A percentile compares a stretch with the other conserved stretches of the same genome.
Conservation (phyloP, 768 basidiomycete species). For the Suillus cothurnatus region DNA sequence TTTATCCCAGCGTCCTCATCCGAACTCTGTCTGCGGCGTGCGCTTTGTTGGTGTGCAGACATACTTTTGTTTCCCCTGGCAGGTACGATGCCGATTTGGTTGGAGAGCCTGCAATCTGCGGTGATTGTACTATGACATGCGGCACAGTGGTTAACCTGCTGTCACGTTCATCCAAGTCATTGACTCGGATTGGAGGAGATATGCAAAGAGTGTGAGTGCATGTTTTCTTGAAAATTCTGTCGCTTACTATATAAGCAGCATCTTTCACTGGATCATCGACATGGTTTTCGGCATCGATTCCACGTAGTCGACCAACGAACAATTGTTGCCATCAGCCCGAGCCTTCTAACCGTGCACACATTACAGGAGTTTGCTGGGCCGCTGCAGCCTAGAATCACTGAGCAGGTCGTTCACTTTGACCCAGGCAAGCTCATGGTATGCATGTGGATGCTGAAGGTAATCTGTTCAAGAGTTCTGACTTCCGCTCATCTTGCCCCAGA, state of each 20-base stretch:
- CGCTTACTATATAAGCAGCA: not conserved
- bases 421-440: too few species aligned
- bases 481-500: too few species aligned
- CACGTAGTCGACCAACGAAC: not conserved
- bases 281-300: not conserved
- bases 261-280: not conserved
- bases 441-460: too few species aligned
- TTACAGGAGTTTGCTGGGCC: not conserved
- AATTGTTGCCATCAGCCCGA: not conserved
- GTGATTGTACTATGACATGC: not conserved
- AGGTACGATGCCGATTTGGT: not conserved
- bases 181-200: not conserved
- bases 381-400: not conserved
- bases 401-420: too few species aligned
- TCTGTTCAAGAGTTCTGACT: too few species aligned
- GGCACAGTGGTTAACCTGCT: too few species aligned
- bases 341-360: not conserved
- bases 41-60: constrained; percentile 1
- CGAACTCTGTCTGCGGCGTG: not conserved
- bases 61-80: not conserved
- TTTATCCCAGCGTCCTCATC: not conserved
- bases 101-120: not conserved
- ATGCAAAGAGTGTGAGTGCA: not conserved
- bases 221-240: not conserved
- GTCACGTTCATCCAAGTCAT: not conserved